These are phyloP conservation scores for Ciborinia camelliae DNA, from an alignment of 2,329 filamentous ascomycete genomes.

Conservation along the genomic window DNA sequence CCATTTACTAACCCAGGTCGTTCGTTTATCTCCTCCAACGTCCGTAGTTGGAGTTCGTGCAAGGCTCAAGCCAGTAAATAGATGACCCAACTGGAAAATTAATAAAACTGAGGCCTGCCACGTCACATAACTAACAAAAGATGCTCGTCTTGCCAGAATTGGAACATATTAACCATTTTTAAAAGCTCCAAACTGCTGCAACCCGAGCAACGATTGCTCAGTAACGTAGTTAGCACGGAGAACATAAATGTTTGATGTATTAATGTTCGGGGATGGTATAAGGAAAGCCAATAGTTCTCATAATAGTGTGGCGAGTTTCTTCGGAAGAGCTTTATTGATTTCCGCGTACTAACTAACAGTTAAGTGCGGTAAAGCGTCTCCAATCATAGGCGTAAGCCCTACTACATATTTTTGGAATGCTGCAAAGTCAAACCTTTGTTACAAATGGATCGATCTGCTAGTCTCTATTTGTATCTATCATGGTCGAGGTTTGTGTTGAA, in stretches of 20 bases:
- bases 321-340: background rate
- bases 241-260: background rate
- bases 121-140: slow-evolving; percentile 5
- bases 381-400: slow-evolving; percentile 5
- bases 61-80: slow-evolving; percentile 6
- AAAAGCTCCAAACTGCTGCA: slow-evolving; percentile 4
- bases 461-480: background rate
- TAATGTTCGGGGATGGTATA: background rate
- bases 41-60: slow-evolving; percentile 1
- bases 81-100: background rate
- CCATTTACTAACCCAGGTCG: background rate
- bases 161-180: slow-evolving; percentile 3
- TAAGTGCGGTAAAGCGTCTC: background rate
- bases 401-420: background rate
- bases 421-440: background rate
- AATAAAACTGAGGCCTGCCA: slow-evolving; percentile 6
- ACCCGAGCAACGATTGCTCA: background rate
- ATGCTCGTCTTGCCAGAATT: slow-evolving; percentile 4
- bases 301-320: background rate
- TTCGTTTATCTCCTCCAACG: background rate
- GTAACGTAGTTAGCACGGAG: background rate
- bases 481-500: background rate
- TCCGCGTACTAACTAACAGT: background rate
- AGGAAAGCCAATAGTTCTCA: background rate
- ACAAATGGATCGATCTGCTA: background rate